Percentiles rank a stretch among this genome's conserved stretches.
Conservation (phyloP, 805 yeast genomes). For the Pichia kluyveri region DNA sequence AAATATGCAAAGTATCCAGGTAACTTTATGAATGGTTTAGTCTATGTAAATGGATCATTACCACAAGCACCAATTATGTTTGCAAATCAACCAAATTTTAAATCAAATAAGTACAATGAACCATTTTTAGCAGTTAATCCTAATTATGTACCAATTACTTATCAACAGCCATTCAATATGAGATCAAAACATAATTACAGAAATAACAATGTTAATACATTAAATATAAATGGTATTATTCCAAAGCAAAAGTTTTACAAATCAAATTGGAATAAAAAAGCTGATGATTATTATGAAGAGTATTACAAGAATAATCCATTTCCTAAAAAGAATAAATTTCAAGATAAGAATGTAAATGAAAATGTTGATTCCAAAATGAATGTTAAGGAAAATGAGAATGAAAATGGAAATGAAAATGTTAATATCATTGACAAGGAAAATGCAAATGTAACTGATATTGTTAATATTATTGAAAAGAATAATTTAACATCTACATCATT, state of each 20-base stretch:
- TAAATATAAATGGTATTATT: neutral
- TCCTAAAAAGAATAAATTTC: neutral
- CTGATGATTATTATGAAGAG: neutral
- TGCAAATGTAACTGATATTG: neutral
- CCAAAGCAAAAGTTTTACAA: neutral
- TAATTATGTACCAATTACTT: neutral
- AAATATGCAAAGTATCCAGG: neutral
- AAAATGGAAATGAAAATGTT: neutral
- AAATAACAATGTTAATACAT: neutral
- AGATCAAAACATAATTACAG: neutral
- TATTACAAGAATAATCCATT: slow-evolving; percentile 6
- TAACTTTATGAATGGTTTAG: neutral
- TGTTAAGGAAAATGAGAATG: neutral
- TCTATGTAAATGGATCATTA: neutral
- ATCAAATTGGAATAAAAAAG: neutral
- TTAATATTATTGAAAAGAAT: neutral
- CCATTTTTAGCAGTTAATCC: neutral
- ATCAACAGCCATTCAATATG: neutral
- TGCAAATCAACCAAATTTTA: neutral
- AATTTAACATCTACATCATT: neutral
- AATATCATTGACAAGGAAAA: neutral
- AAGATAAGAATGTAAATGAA: neutral
- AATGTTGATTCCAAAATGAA: too few relatives aligned
- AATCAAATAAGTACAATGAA: neutral
- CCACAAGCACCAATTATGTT: neutral